Conservation (phyloP, 768 basidiomycete genomes). For the Lactifluus echinatus region DNA sequence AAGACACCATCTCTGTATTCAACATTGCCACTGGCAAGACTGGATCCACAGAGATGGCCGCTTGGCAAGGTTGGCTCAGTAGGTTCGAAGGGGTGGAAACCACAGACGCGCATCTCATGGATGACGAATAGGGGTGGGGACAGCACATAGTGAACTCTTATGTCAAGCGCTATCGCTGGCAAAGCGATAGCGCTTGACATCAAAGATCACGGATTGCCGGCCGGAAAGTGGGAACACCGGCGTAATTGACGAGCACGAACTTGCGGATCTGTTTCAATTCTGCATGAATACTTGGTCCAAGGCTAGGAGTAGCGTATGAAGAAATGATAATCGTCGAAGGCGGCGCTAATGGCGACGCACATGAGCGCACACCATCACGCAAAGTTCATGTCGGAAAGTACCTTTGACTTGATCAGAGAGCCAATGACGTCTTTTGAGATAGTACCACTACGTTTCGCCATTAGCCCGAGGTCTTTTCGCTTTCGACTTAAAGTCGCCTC, state of each 20-base stretch:
- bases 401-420: not conserved
- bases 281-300: not conserved
- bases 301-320: slow-evolving; percentile 23
- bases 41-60: too few species aligned
- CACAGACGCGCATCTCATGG: slow-evolving; percentile 32
- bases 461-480: too few species aligned
- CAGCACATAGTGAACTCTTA: slow-evolving; percentile 24
- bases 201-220: too few species aligned
- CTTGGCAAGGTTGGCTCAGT: slow-evolving; percentile 16
- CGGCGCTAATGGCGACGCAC: slow-evolving; percentile 7
- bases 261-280: slow-evolving; percentile 16
- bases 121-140: slow-evolving; percentile 30
- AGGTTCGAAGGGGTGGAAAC: slow-evolving; percentile 26
- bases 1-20: not conserved
- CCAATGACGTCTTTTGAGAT: not conserved
- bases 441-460: not conserved
- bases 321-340: slow-evolving; percentile 22
- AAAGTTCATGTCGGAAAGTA: not conserved
- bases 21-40: slow-evolving; percentile 15
- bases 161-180: slow-evolving; percentile 31
- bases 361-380: not conserved
- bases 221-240: slow-evolving; percentile 13
- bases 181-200: slow-evolving; percentile 26
- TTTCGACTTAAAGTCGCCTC: not conserved
- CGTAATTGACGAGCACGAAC: slow-evolving; percentile 29